Conservation (phyloP, 352 stramenopile species). For the Pythium aristosporum region DNA sequence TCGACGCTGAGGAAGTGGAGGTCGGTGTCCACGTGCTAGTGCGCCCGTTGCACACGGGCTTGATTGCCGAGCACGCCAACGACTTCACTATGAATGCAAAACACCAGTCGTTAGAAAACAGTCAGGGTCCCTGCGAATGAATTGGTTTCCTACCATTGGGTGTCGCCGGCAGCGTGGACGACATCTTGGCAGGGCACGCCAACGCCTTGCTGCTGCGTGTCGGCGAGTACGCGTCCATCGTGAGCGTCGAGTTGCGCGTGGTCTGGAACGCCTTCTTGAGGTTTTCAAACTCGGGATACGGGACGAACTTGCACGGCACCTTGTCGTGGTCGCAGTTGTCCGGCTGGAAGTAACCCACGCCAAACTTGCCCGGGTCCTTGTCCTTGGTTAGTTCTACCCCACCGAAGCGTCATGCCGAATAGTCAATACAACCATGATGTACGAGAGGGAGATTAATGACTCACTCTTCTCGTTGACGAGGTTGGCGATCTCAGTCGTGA, state of each 20-base stretch:
- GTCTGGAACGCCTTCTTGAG: slow-evolving; percentile 45
- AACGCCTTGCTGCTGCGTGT: slow-evolving; percentile 34
- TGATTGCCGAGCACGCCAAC: slow-evolving; percentile 39
- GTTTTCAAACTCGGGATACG: slow-evolving; percentile 61
- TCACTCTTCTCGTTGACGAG: slow-evolving; percentile 40
- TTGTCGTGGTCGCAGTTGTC: slow-evolving; percentile 56
- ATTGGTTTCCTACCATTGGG: slow-evolving; percentile 29
- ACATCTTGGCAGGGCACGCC: slow-evolving; percentile 45
- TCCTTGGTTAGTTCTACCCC: slow-evolving; percentile 41
- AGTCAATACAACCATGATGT: too few relatives aligned
- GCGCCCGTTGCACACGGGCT: slow-evolving; percentile 37
- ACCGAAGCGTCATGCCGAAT: too few relatives aligned
- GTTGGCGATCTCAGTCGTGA: slow-evolving; percentile 72
- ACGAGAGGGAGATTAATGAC: neutral
- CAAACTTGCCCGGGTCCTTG: slow-evolving; percentile 53
- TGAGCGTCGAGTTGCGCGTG: slow-evolving; percentile 48
- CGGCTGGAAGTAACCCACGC: slow-evolving; percentile 64
- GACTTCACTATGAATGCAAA: slow-evolving; percentile 12
- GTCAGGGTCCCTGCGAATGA: neutral
- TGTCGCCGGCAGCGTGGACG: slow-evolving; percentile 34
- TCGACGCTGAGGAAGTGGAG: neutral
- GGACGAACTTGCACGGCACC: slow-evolving; percentile 45
- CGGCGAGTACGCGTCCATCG: slow-evolving; percentile 40
- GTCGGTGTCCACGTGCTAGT: slow-evolving; percentile 6
- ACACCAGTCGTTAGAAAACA: neutral